Conservation (phyloP, 345 rosid species). For the Gossypium arboreum region DNA sequence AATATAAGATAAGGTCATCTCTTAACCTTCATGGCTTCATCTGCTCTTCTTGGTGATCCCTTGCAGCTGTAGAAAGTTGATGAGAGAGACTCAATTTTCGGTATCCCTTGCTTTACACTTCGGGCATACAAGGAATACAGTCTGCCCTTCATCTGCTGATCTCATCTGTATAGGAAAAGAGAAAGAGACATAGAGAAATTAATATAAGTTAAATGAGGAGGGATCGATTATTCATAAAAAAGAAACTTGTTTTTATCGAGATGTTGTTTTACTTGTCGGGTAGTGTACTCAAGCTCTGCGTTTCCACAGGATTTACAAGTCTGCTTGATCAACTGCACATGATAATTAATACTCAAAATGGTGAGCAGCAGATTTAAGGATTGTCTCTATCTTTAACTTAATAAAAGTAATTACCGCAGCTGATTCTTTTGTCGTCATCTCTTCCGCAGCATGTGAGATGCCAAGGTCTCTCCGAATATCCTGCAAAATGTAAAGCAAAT, state of each 20-base stretch:
- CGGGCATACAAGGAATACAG: conserved; percentile 34
- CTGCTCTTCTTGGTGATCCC: background rate
- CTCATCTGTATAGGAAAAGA: conserved; percentile 30
- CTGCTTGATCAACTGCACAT: conserved; percentile 24
- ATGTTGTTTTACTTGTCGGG: conserved; percentile 34
- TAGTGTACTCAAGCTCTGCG: conserved; percentile 29
- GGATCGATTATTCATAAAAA: background rate
- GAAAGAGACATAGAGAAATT: background rate
- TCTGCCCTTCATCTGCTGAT: conserved; percentile 54
- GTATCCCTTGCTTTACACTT: background rate
- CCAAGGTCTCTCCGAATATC: conserved; percentile 45
- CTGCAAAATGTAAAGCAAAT: conserved; percentile 17
- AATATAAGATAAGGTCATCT: background rate
- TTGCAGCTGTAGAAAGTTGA: background rate
- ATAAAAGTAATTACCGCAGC: background rate
- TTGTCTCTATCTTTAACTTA: background rate
- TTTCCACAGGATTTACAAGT: conserved; percentile 41
- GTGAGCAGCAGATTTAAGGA: background rate
- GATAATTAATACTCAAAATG: background rate
- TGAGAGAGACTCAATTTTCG: background rate
- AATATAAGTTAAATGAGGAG: background rate
- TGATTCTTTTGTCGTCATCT: background rate
- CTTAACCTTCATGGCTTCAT: background rate
- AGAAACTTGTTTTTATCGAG: background rate
- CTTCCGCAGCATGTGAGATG: conserved; percentile 31